These are phyloP conservation scores for Nakataea oryzae DNA, from an alignment of 2,329 filamentous ascomycete genomes.

Conservation along the genomic window DNA sequence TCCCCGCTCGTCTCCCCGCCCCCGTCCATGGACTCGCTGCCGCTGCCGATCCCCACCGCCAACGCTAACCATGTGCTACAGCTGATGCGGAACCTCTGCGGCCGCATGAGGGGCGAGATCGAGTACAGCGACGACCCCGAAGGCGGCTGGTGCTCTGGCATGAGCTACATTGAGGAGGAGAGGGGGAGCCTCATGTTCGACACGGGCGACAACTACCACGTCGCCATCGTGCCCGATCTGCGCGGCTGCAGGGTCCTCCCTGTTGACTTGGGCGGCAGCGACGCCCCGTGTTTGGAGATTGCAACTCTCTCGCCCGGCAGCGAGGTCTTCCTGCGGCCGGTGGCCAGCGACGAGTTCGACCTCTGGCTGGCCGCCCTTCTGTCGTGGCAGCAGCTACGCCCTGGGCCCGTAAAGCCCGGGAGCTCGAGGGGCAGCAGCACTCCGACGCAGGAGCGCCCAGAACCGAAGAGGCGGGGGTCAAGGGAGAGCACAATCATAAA, in stretches of 20 bases:
- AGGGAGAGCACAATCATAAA: constrained; percentile 86
- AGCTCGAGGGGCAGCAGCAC: constrained; percentile 26
- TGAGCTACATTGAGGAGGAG: constrained; percentile 69
- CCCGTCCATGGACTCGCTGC: constrained; percentile 50
- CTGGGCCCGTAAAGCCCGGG: constrained; percentile 43
- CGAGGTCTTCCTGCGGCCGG: constrained; percentile 55
- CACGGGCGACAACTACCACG: constrained; percentile 56
- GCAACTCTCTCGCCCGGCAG: constrained; percentile 41
- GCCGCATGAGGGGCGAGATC: constrained; percentile 69
- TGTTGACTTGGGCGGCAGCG: constrained; percentile 33
- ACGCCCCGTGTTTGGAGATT: constrained; percentile 42
- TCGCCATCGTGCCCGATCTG: constrained; percentile 60
- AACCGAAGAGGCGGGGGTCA: constrained; percentile 31
- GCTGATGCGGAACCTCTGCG: constrained; percentile 68
- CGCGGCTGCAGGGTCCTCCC: constrained; percentile 61
- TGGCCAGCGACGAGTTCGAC: constrained; percentile 57
- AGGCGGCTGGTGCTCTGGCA: constrained; percentile 58
- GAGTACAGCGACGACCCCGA: constrained; percentile 55
- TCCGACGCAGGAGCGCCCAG: constrained; percentile 26
- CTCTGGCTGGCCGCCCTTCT: constrained; percentile 72
- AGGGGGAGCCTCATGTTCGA: constrained; percentile 67
- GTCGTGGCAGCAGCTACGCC: constrained; percentile 69
- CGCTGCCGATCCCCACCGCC: constrained; percentile 48
- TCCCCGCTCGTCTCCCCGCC: constrained; percentile 44
- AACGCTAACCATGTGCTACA: constrained; percentile 63